These are phyloP conservation scores for Haplosporangium gracile DNA, from an alignment of 192 early-diverging fungal species.

Conservation along the genomic window DNA sequence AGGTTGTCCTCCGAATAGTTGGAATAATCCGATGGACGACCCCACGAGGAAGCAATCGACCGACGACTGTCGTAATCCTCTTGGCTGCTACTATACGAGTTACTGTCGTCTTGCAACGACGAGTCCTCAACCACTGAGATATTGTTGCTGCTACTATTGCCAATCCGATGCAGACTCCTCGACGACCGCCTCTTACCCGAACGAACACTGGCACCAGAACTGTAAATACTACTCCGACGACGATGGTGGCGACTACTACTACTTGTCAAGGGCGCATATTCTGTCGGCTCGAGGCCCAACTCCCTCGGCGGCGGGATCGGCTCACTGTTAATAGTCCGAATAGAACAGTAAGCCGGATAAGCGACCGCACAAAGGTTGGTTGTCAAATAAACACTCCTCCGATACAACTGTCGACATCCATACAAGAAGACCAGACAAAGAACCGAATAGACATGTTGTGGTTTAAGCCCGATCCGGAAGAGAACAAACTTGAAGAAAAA, in stretches of 20 bases:
- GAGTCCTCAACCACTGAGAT: slow-evolving; percentile 20
- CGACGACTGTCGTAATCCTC: slow-evolving; percentile 26
- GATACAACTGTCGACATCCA: slow-evolving; percentile 52
- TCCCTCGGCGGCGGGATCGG: slow-evolving; percentile 33
- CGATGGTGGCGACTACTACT: slow-evolving; percentile 1
- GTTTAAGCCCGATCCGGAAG: slow-evolving; percentile 49
- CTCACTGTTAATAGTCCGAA: slow-evolving; percentile 59
- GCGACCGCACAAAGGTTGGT: slow-evolving; percentile 62
- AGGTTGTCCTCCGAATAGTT: slow-evolving; percentile 40
- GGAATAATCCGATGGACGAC: slow-evolving; percentile 45
- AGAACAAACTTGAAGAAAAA: slow-evolving; percentile 39
- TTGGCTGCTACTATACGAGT: slow-evolving; percentile 46
- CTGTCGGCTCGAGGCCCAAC: slow-evolving; percentile 38
- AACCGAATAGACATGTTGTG: slow-evolving; percentile 49
- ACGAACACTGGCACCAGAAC: slow-evolving; percentile 11
- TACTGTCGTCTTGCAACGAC: slow-evolving; percentile 12
- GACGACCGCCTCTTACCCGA: slow-evolving; percentile 5
- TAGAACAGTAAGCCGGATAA: slow-evolving; percentile 64
- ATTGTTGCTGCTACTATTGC: slow-evolving; percentile 20
- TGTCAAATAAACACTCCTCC: slow-evolving; percentile 53
- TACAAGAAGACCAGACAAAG: slow-evolving; percentile 39
- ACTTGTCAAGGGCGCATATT: slow-evolving; percentile 18
- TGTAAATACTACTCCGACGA: slow-evolving; percentile 32
- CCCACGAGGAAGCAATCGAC: slow-evolving; percentile 38
- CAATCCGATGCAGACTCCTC: slow-evolving; percentile 25